Conservation (phyloP, 2,329 filamentous ascomycete species). For the Neocatenulostroma microsporum region DNA sequence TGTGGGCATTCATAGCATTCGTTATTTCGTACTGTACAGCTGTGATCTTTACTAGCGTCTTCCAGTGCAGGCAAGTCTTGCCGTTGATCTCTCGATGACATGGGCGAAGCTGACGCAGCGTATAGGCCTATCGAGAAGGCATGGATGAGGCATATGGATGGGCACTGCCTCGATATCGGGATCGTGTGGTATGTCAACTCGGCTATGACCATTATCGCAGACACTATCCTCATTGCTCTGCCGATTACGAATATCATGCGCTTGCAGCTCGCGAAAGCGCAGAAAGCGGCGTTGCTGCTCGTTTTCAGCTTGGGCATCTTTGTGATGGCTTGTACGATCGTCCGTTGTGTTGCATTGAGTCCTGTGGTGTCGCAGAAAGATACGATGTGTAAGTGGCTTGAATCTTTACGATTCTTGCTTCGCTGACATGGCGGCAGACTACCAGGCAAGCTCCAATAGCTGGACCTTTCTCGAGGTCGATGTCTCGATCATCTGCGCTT, state of each 20-base stretch:
- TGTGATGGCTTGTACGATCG: too few relatives aligned
- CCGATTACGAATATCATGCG: background rate
- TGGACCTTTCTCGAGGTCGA: too few relatives aligned
- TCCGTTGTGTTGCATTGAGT: too few relatives aligned
- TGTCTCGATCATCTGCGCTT: too few relatives aligned
- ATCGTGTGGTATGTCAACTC: background rate
- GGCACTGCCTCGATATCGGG: background rate
- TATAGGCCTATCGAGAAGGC: background rate
- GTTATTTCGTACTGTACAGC: too few relatives aligned
- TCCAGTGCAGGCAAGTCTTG: background rate
- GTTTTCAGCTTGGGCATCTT: background rate
- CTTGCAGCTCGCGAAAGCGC: background rate
- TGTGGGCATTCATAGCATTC: too few relatives aligned
- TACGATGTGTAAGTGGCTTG: too few relatives aligned
- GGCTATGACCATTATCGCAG: background rate
- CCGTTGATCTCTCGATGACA: background rate
- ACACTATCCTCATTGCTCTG: background rate
- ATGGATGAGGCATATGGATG: background rate
- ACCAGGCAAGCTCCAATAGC: too few relatives aligned
- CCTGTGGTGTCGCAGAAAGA: too few relatives aligned
- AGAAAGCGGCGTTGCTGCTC: background rate
- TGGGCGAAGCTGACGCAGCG: background rate
- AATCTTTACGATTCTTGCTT: too few relatives aligned
- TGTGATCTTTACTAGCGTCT: too few relatives aligned
- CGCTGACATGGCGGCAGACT: too few relatives aligned